Conservation (phyloP, 176 grass and related monocot genomes). For the Aegilops longissima region DNA sequence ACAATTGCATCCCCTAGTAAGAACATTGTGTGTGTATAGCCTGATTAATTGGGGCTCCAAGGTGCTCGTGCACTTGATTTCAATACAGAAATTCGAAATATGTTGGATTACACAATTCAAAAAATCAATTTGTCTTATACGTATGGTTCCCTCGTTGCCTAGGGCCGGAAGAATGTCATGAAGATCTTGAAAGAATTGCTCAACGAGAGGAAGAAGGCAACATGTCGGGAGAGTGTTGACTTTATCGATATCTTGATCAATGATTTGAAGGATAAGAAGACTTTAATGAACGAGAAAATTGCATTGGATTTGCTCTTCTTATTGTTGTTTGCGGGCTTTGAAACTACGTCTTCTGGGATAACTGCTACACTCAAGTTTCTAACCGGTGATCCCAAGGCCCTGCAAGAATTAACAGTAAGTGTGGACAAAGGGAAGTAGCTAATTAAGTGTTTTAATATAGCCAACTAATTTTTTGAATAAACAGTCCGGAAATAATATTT, state of each 20-base stretch:
- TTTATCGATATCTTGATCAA: conserved; percentile 54
- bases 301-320: conserved; percentile 53
- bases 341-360: conserved; percentile 54
- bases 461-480: too few relatives aligned
- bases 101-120: too few relatives aligned
- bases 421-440: background rate
- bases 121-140: too few relatives aligned
- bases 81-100: too few relatives aligned
- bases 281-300: conserved; percentile 32
- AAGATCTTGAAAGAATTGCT: conserved; percentile 38
- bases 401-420: conserved; percentile 52
- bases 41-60: too few relatives aligned
- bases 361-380: conserved; percentile 45
- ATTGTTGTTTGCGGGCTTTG: conserved; percentile 44
- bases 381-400: conserved; percentile 20
- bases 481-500: too few relatives aligned
- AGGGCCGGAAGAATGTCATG: conserved; percentile 44
- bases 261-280: conserved; percentile 31
- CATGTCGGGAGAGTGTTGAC: conserved; percentile 30
- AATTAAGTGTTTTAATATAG: background rate
- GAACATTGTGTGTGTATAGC: too few relatives aligned
- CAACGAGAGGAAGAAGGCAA: background rate
- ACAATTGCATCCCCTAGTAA: too few relatives aligned
- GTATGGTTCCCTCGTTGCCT: background rate
- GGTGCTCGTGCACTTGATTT: too few relatives aligned